Percentiles rank a stretch among this genome's conserved stretches.
These are phyloP conservation scores for Quercus agrifolia DNA, from an alignment of 306 rosid species.

Conservation along the genomic window DNA sequence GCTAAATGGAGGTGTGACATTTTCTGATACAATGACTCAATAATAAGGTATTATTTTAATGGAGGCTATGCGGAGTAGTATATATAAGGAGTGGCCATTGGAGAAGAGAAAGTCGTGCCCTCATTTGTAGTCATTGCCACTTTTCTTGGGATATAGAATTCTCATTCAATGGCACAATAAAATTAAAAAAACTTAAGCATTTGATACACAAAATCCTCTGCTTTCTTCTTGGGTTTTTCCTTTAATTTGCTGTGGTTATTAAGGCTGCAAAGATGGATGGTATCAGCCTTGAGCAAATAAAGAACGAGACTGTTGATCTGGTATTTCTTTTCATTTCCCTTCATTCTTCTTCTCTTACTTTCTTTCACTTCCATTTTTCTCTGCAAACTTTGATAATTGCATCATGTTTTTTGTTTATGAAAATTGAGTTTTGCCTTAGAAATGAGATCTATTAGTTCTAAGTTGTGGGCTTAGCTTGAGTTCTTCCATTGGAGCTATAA, in stretches of 20 bases:
- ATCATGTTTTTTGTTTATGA: neutral
- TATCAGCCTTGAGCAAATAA: slow-evolving; percentile 70
- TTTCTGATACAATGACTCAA: neutral
- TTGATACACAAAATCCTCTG: too few relatives aligned
- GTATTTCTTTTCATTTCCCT: slow-evolving; percentile 28
- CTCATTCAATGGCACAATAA: slow-evolving; percentile 35
- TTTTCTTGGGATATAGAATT: slow-evolving; percentile 42
- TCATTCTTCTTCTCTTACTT: neutral
- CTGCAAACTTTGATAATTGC: neutral
- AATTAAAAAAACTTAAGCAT: neutral
- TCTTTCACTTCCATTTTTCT: neutral
- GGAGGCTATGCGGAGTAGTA: neutral
- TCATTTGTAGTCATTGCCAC: neutral
- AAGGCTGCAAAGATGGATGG: slow-evolving; percentile 38
- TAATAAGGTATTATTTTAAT: neutral
- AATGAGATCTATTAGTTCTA: neutral
- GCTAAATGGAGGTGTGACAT: slow-evolving; percentile 20
- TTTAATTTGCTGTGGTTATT: too few relatives aligned
- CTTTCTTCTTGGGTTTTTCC: too few relatives aligned
- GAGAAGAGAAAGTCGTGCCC: neutral
- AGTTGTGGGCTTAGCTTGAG: neutral
- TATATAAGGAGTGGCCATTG: slow-evolving; percentile 23
- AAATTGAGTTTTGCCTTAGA: neutral
- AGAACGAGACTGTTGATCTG: slow-evolving; percentile 94
- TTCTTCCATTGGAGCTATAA: neutral